Evolutionary conservation across 148 eudicot species (phyloP).

Genomic region (Spergularia marina): DNA sequence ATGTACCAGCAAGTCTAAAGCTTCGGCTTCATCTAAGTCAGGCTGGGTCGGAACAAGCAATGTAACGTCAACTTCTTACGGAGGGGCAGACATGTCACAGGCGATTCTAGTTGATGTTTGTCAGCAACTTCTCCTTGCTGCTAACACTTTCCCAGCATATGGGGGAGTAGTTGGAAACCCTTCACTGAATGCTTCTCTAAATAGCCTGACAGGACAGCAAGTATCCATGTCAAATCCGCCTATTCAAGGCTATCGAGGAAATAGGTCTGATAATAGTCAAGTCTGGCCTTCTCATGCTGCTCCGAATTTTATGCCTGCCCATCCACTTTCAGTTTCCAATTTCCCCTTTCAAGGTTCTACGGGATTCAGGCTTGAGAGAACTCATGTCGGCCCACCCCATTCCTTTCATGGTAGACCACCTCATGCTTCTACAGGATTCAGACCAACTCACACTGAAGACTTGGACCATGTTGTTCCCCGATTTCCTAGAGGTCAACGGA

Average conservation of each 20-base stretch:
- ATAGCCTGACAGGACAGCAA: neutral
- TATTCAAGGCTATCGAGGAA: conserved; percentile 7
- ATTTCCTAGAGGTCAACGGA: neutral
- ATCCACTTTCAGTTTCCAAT: neutral
- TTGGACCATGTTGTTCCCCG: neutral
- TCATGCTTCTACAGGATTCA: too few species aligned
- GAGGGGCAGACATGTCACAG: conserved; percentile 8
- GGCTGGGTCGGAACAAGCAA: neutral
- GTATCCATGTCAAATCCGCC: conserved; percentile 2
- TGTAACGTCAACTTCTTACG: conserved; percentile 5
- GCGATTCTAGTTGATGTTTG: neutral
- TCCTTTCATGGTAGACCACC: too few species aligned
- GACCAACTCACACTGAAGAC: neutral
- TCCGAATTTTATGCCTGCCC: conserved; percentile 3
- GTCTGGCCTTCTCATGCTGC: neutral
- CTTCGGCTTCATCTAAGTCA: neutral
- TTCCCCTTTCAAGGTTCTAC: too few species aligned
- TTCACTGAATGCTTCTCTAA: neutral
- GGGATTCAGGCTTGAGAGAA: too few species aligned
- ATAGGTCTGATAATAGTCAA: neutral
- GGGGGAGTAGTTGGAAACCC: conserved; percentile 8
- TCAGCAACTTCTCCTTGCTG: neutral
- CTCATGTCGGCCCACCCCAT: too few species aligned
- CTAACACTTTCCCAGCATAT: neutral
- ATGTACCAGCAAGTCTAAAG: neutral